phyloP scores from a whole-genome alignment of 1,284 basidiomycete genomes.

The Anthracocystis walkeri region DNA sequence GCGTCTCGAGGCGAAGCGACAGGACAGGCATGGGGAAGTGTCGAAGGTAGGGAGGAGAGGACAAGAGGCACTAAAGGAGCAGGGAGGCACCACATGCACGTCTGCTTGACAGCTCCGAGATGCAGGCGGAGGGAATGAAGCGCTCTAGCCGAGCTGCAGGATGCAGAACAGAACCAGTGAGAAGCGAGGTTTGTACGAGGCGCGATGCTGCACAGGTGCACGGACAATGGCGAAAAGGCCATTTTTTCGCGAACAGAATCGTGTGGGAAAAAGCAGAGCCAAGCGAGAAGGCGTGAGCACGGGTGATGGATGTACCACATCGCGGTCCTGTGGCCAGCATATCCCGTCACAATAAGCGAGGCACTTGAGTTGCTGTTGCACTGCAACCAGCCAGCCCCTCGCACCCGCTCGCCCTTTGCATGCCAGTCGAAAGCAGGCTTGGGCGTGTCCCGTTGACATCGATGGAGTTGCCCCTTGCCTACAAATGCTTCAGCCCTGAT shows the following conservation, averaged over 20 bases:
- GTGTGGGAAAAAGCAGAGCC: constrained; percentile 15
- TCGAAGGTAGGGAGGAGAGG: constrained; percentile 20
- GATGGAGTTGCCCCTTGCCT: constrained; percentile 20
- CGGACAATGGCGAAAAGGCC: constrained; percentile 5
- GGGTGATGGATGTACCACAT: background rate
- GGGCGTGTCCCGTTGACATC: constrained; percentile 10
- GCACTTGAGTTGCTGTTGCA: constrained; percentile 23
- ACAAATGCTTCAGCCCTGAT: constrained; percentile 17
- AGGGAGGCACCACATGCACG: constrained; percentile 42
- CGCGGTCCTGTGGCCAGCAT: constrained; percentile 8
- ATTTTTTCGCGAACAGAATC: background rate
- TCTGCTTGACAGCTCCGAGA: constrained; percentile 56
- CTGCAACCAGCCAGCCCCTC: background rate
- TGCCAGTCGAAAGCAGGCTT: constrained; percentile 10
- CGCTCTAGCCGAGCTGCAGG: constrained; percentile 36
- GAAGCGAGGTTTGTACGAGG: constrained; percentile 9
- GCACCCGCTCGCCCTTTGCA: constrained; percentile 8
- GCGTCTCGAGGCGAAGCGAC: background rate
- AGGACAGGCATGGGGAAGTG: constrained; percentile 1
- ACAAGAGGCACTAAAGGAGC: constrained; percentile 6
- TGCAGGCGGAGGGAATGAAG: constrained; percentile 51
- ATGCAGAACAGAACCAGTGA: constrained; percentile 20
- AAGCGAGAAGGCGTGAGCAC: constrained; percentile 21
- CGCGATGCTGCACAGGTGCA: constrained; percentile 5
- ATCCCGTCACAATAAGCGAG: constrained; percentile 27